Conservation (phyloP, 257 asterid genomes). For the Solanum corneliomulleri region DNA sequence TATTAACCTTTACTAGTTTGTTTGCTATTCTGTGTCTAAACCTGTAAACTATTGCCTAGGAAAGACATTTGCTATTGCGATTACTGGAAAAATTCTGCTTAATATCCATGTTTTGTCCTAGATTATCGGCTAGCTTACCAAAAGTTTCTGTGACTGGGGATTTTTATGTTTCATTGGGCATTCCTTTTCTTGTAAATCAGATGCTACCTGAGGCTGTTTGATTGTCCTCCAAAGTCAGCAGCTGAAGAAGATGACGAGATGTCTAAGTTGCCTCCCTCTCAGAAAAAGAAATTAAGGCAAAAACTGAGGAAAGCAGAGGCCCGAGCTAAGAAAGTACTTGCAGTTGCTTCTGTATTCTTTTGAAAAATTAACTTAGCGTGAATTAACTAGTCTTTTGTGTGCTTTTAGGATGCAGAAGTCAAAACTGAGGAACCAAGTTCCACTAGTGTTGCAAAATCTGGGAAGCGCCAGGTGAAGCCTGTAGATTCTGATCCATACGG, state of each 20-base stretch:
- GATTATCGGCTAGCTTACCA: not conserved
- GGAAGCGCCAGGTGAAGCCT: constrained; percentile 73
- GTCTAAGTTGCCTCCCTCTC: constrained; percentile 77
- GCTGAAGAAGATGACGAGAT: constrained; percentile 82
- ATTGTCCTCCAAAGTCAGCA: constrained; percentile 75
- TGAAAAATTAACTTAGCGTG: not conserved
- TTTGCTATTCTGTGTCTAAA: not conserved
- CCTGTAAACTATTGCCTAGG: not conserved
- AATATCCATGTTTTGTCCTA: not conserved
- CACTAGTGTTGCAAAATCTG: constrained; percentile 52
- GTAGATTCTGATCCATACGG: constrained; percentile 93
- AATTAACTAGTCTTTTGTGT: not conserved
- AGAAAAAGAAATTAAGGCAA: constrained; percentile 90
- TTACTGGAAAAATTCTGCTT: not conserved
- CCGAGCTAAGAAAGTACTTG: constrained; percentile 82
- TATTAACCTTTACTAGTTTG: not conserved
- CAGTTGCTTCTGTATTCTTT: constrained; percentile 1
- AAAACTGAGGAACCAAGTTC: constrained; percentile 69
- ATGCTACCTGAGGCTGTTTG: constrained; percentile 87
- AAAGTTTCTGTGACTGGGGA: not conserved
- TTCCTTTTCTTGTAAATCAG: constrained; percentile 23
- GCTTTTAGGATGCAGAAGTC: constrained; percentile 77
- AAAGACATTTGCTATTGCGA: not conserved
- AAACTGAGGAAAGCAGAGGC: constrained; percentile 96
- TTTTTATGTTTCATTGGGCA: not conserved